These are phyloP conservation scores for Setaria italica DNA, from an alignment of 202 grass and related monocot species.

Conservation along the genomic window DNA sequence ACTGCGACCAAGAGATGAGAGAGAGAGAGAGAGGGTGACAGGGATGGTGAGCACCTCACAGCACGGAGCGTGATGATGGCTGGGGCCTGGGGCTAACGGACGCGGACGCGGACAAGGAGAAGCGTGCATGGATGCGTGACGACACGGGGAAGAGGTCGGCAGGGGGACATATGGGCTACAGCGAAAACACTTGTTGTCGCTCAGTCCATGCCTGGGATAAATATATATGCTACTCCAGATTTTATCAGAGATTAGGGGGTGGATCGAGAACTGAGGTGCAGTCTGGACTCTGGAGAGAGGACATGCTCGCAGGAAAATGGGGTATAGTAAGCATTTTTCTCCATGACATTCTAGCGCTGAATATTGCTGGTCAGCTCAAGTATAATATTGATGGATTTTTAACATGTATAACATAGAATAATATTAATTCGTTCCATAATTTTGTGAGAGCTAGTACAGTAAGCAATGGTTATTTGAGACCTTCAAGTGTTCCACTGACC, in stretches of 20 bases:
- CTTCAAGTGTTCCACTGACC: too few relatives aligned
- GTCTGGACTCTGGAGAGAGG: not conserved
- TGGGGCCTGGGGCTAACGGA: slow-evolving; percentile 28
- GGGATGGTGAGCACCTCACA: slow-evolving; percentile 1
- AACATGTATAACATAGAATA: not conserved
- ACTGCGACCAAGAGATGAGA: not conserved
- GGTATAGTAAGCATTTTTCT: too few relatives aligned
- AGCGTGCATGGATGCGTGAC: slow-evolving; percentile 45
- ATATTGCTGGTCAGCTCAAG: not conserved
- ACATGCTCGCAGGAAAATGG: not conserved
- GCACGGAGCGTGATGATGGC: slow-evolving; percentile 34
- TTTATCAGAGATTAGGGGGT: slow-evolving; percentile 22
- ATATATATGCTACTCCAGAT: not conserved
- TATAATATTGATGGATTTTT: not conserved
- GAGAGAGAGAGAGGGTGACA: not conserved
- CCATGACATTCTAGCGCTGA: too few relatives aligned
- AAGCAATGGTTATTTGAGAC: too few relatives aligned
- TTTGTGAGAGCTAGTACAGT: too few relatives aligned
- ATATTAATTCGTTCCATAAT: too few relatives aligned
- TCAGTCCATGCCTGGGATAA: slow-evolving; percentile 35
- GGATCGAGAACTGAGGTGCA: not conserved
- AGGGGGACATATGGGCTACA: slow-evolving; percentile 44
- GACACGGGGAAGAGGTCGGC: slow-evolving; percentile 56
- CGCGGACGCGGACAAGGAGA: slow-evolving; percentile 48
- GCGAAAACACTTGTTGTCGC: slow-evolving; percentile 48